Conservation (phyloP, 208 protist species). For the Herpetomonas samuelpessoai region DNA sequence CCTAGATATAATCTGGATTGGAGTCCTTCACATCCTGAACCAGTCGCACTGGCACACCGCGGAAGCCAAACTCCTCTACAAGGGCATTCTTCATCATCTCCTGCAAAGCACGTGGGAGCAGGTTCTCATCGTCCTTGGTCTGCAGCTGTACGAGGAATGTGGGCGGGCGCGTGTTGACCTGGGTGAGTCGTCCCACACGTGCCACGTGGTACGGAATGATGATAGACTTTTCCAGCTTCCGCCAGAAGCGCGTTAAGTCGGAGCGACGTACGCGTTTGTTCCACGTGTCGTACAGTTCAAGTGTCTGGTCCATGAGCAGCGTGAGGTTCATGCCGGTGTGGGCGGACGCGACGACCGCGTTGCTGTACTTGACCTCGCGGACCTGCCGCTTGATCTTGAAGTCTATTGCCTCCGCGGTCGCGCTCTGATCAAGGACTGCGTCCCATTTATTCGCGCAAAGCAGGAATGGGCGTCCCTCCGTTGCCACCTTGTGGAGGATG, state of each 20-base stretch:
- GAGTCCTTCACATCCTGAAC: slow-evolving; percentile 89
- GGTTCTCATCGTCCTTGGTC: slow-evolving; percentile 84
- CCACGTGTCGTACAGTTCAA: slow-evolving; percentile 87
- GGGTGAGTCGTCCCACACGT: slow-evolving; percentile 78
- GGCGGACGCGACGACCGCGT: slow-evolving; percentile 87
- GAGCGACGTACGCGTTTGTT: slow-evolving; percentile 84
- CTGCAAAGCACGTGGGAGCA: slow-evolving; percentile 70
- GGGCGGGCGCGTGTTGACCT: slow-evolving; percentile 85
- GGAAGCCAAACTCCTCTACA: slow-evolving; percentile 90
- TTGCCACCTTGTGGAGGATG: slow-evolving; percentile 76
- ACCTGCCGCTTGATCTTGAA: slow-evolving; percentile 92
- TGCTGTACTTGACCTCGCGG: slow-evolving; percentile 88
- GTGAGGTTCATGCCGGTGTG: slow-evolving; percentile 87
- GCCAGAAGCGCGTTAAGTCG: slow-evolving; percentile 86
- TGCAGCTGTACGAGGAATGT: slow-evolving; percentile 88
- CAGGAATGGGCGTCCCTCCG: slow-evolving; percentile 85
- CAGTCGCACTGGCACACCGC: slow-evolving; percentile 83
- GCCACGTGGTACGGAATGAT: slow-evolving; percentile 89
- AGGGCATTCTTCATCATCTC: slow-evolving; percentile 92
- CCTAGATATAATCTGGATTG: slow-evolving; percentile 90
- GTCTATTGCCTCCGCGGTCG: slow-evolving; percentile 90
- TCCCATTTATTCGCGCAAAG: slow-evolving; percentile 94
- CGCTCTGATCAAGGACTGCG: slow-evolving; percentile 82
- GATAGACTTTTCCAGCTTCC: slow-evolving; percentile 89
- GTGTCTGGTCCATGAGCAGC: slow-evolving; percentile 82